A percentile compares a stretch with the other conserved stretches of the same genome.
phyloP scores from a whole-genome alignment of 2,329 filamentous ascomycete species.

The Fusarium virguliforme region DNA sequence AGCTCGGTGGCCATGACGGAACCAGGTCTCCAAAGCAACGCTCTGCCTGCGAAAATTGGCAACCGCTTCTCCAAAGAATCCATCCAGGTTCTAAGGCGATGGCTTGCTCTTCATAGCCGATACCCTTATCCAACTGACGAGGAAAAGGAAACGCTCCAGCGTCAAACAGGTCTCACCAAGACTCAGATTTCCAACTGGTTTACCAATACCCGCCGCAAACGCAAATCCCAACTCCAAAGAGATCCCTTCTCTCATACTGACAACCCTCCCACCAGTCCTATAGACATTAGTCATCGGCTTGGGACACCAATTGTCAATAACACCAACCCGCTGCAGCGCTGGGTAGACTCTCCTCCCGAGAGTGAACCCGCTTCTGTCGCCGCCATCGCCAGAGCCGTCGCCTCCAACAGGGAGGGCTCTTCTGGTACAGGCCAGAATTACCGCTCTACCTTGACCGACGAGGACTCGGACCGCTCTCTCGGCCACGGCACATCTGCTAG shows the following conservation, averaged over 20 bases:
- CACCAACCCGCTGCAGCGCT: not conserved
- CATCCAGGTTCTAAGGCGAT: not conserved
- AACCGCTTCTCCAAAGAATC: not conserved
- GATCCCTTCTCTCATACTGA: not conserved
- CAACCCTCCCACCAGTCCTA: constrained; percentile 65
- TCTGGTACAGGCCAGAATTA: not conserved
- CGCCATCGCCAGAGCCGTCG: not conserved
- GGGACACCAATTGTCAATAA: not conserved
- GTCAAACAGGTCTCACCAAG: not conserved
- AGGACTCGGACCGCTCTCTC: not conserved
- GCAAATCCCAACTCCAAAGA: not conserved
- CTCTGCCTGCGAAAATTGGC: not conserved
- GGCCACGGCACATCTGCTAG: not conserved
- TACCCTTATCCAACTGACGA: not conserved
- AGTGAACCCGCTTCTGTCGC: not conserved
- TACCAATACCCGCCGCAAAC: constrained; percentile 3
- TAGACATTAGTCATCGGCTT: constrained; percentile 57
- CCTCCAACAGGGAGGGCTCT: not conserved
- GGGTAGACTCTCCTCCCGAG: not conserved
- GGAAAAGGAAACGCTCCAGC: not conserved
- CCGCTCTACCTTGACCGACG: not conserved
- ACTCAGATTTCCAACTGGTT: constrained; percentile 10
- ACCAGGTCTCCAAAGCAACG: not conserved
- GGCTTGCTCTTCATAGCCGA: not conserved
- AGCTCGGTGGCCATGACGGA: not conserved